Evolutionary conservation across 257 asterid genomes (phyloP).

Genomic region (Forsythia viridissima): DNA sequence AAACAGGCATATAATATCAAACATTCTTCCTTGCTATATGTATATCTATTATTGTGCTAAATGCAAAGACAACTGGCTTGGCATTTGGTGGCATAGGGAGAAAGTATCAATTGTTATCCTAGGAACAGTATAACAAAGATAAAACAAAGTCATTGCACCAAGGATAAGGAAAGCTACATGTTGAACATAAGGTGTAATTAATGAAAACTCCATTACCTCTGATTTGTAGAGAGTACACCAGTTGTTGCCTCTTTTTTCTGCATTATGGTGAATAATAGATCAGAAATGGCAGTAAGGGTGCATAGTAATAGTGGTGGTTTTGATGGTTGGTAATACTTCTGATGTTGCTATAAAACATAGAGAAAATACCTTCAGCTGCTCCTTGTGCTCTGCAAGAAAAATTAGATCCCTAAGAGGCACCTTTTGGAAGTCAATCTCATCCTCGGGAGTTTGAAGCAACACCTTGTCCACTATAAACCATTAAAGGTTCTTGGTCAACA

Average conservation of each 20-base stretch:
- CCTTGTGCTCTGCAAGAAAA: slow-evolving; percentile 79
- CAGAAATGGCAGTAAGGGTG: not conserved
- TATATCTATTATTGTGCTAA: not conserved
- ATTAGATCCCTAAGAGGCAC: slow-evolving; percentile 77
- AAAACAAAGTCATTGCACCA: not conserved
- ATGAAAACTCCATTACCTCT: slow-evolving; percentile 44
- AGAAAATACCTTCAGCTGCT: slow-evolving; percentile 49
- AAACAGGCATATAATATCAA: not conserved
- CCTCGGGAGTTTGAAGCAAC: slow-evolving; percentile 76
- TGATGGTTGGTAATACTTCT: not conserved
- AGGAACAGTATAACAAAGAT: not conserved
- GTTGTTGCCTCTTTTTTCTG: slow-evolving; percentile 63
- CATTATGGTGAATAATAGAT: slow-evolving; percentile 26
- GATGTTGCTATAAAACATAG: not conserved
- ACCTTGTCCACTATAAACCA: slow-evolving; percentile 61
- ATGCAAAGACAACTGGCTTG: not conserved
- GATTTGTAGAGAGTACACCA: slow-evolving; percentile 39
- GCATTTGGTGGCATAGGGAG: not conserved
- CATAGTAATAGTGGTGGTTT: not conserved
- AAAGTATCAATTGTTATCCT: not conserved
- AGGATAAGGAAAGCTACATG: not conserved
- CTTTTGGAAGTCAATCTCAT: slow-evolving; percentile 59
- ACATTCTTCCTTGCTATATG: slow-evolving; percentile 5
- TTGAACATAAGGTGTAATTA: not conserved
- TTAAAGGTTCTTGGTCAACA: slow-evolving; percentile 21